Evolutionary conservation across 495 filamentous ascomycete species (phyloP).

Genomic region (Aspergillus leporis): DNA sequence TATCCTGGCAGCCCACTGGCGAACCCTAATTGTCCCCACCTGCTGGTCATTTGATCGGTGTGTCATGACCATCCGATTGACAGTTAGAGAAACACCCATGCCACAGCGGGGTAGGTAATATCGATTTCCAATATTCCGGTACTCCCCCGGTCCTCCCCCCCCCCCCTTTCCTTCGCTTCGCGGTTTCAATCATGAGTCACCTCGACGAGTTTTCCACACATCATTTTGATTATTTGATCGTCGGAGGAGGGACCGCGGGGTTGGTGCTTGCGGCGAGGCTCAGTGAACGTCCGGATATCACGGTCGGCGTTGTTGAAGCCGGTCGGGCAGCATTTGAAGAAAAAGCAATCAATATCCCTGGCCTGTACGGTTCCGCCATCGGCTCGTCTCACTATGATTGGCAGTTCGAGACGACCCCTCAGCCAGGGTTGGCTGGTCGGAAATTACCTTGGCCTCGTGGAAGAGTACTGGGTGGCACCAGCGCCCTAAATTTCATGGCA

Average conservation of each 20-base stretch:
- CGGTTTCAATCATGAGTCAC: constrained; percentile 11
- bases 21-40: too few species aligned
- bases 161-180: too few species aligned
- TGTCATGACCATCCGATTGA: too few species aligned
- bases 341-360: constrained; percentile 42
- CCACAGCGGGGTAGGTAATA: too few species aligned
- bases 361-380: constrained; percentile 41
- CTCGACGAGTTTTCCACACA: constrained; percentile 8
- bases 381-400: constrained; percentile 44
- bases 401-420: constrained; percentile 41
- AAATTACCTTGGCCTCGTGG: constrained; percentile 30
- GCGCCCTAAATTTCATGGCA: constrained; percentile 31
- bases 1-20: too few species aligned
- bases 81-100: too few species aligned
- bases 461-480: constrained; percentile 26
- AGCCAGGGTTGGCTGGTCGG: constrained; percentile 35
- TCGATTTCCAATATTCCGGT: too few species aligned
- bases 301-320: constrained; percentile 49
- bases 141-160: too few species aligned
- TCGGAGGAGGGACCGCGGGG: constrained; percentile 40
- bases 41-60: too few species aligned
- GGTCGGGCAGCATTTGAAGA: constrained; percentile 41
- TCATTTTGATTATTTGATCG: constrained; percentile 41
- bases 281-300: constrained; percentile 41
- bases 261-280: constrained; percentile 44